Base-by-base conservation (phyloP, 495 filamentous ascomycete genomes). In the Echria macrotheca region DNA sequence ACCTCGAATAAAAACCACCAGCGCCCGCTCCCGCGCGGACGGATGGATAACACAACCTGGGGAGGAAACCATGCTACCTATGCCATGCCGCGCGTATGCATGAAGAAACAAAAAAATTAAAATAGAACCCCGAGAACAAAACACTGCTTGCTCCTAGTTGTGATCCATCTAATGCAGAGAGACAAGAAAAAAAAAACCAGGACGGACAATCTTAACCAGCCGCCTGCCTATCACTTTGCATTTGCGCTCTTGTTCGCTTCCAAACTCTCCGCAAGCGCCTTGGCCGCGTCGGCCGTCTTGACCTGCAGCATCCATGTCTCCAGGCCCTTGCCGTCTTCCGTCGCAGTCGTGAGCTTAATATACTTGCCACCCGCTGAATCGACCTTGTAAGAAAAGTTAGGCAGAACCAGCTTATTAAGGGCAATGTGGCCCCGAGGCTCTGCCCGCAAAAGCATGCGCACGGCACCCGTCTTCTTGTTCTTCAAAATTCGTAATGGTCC, bases 361-460 rank as follows among this genome's bases (percentile, higher is more conserved):
- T 71, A 77, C 58, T 78, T 84, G 17, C 65, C 68, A 4, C 63
- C 68, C 11, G 49, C 39, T n/a, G 54, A 37, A 4, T 68, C 65
- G 4, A 64, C 57, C 41, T 72, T 73, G 64, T 88, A 91, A 1
- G 70, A 71, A 6, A 83, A 64, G 11, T 74, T 66, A 19, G 79
- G 69, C 25, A 83, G 71, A 15, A 89, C 59, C 11, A 68, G 57
- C 29, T 83, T 77, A 67, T 91, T 91, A 47, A 91, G 59, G 4
- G 84, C 70, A 12, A 90, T 63, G 14, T 80, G 78, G 18, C 86
- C 86, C 50, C 80, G 77, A 0, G 84, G 85, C 42, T 89, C 84
- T 11, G 75, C 77, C 23, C 86, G 76, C 39, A 89, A 57, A 21
- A 91, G 65, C 46, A 89, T 63, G 28, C 87, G 81, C 9, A 81